Evolutionary conservation across 768 basidiomycete genomes (phyloP).

Genomic region (Suillus decipiens): DNA sequence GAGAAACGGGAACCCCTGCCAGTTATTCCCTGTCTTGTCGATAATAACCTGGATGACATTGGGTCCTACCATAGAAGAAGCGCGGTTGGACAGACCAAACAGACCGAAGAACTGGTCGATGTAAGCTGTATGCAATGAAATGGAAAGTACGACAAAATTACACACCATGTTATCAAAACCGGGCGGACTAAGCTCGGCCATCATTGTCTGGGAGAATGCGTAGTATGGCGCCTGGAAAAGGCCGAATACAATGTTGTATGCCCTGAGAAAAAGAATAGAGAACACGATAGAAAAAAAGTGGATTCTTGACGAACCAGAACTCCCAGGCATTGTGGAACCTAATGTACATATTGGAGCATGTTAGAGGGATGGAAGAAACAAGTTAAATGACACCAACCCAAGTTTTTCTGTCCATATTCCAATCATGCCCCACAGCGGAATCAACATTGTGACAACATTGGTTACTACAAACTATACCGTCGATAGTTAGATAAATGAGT

Average conservation of each 20-base stretch:
- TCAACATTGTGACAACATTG: conserved; percentile 73
- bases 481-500: not conserved
- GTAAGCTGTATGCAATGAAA: not conserved
- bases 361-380: not conserved
- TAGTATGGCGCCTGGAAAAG: conserved; percentile 88
- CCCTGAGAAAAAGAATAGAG: conserved; percentile 41
- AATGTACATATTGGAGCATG: conserved; percentile 3
- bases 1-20: conserved; percentile 84
- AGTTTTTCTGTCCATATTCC: conserved; percentile 79
- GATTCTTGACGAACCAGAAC: conserved; percentile 60
- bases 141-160: not conserved
- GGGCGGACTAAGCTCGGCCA: conserved; percentile 85
- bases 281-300: not conserved
- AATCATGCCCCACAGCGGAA: conserved; percentile 86
- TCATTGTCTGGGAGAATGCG: conserved; percentile 84
- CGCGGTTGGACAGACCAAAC: conserved; percentile 81
- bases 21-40: conserved; percentile 67
- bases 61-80: conserved; percentile 85
- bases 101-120: conserved; percentile 75
- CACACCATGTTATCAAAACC: conserved; percentile 81
- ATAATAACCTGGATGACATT: conserved; percentile 88
- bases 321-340: conserved; percentile 85
- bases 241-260: conserved; percentile 78
- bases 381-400: conserved; percentile 45
- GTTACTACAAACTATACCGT: conserved; percentile 65